Evolutionary conservation across 2,329 filamentous ascomycete genomes (phyloP).

Genomic region (Monilinia polystroma): DNA sequence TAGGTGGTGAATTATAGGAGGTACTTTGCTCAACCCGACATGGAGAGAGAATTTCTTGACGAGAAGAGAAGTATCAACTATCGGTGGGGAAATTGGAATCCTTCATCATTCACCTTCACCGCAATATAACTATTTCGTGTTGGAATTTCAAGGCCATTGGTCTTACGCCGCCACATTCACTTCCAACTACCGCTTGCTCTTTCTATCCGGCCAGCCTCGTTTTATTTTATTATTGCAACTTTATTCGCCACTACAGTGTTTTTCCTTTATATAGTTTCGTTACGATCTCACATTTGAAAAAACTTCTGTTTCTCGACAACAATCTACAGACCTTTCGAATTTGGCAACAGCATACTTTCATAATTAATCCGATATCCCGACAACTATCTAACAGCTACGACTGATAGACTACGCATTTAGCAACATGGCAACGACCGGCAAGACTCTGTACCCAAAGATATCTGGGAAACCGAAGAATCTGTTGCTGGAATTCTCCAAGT

Average conservation of each 20-base stretch:
- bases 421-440: background rate
- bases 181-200: background rate
- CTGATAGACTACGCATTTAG: background rate
- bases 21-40: background rate
- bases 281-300: background rate
- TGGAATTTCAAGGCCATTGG: background rate
- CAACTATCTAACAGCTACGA: background rate
- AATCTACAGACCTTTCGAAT: background rate
- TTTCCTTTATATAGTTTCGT: background rate
- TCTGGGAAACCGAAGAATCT: conserved; percentile 12
- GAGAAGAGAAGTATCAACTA: background rate
- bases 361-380: background rate
- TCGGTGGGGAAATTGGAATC: background rate
- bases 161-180: background rate
- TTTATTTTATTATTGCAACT: no score
- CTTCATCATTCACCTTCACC: background rate
- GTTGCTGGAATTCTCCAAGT: conserved; percentile 5
- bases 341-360: background rate
- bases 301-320: background rate
- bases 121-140: background rate
- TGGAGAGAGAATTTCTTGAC: no score
- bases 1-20: background rate
- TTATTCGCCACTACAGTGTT: background rate
- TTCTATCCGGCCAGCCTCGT: background rate
- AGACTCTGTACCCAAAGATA: conserved; percentile 6